phyloP scores from a whole-genome alignment of 1,284 basidiomycete species.

The Austroboletus novae-zelandiae region DNA sequence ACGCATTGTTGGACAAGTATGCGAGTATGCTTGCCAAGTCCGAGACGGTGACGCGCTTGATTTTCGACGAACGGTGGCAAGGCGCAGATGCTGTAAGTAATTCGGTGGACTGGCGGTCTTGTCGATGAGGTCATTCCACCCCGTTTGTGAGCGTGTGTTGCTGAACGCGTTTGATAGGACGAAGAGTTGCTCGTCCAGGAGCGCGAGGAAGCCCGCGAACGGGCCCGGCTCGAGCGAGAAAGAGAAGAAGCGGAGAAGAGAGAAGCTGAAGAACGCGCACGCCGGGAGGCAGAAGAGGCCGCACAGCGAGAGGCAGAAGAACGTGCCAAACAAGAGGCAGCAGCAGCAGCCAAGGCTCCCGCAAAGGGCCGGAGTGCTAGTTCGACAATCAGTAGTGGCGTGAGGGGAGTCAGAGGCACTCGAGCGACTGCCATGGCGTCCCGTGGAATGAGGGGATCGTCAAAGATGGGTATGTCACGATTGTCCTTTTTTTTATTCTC shows the following conservation, averaged over 20 bases:
- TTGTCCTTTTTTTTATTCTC: not conserved
- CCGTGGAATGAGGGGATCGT: conserved; percentile 32
- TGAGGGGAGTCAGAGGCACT: conserved; percentile 56
- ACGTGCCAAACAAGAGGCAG: conserved; percentile 27
- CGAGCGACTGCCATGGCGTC: conserved; percentile 40
- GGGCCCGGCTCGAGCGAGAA: conserved; percentile 45
- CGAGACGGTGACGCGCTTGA: conserved; percentile 59
- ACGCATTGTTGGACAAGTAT: conserved; percentile 71
- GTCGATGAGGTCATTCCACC: no score
- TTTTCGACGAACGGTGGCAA: conserved; percentile 72
- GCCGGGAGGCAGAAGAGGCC: conserved; percentile 41
- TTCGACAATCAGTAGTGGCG: conserved; percentile 38
- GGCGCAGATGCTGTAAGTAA: conserved; percentile 62
- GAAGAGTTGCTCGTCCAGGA: conserved; percentile 52
- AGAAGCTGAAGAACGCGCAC: conserved; percentile 48
- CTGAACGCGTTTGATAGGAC: conserved; percentile 43
- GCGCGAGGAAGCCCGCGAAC: conserved; percentile 45
- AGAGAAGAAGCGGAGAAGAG: conserved; percentile 51
- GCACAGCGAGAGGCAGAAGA: conserved; percentile 33
- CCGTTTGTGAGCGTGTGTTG: conserved; percentile 1
- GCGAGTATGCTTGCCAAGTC: conserved; percentile 65
- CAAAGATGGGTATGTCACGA: conserved; percentile 22
- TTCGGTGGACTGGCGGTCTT: not conserved
- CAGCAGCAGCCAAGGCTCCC: conserved; percentile 22
- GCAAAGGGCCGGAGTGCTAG: conserved; percentile 35